Evolutionary conservation across 2,329 filamentous ascomycete genomes (phyloP).

Genomic region (Stemphylium beticola): DNA sequence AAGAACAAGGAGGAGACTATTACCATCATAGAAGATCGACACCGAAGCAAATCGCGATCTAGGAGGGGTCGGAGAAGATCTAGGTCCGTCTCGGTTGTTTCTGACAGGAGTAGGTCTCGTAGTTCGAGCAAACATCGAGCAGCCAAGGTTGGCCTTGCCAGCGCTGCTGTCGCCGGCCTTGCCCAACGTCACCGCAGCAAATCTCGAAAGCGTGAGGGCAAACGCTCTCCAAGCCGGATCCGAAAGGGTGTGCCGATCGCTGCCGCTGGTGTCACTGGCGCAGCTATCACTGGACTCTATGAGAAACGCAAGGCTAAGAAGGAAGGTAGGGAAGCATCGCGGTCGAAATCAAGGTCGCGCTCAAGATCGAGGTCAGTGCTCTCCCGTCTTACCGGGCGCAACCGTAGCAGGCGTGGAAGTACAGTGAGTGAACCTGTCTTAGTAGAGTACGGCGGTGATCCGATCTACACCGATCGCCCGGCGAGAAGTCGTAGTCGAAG

Average conservation of each 20-base stretch:
- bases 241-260: slow-evolving; percentile 65
- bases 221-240: slow-evolving; percentile 62
- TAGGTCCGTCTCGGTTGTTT: slow-evolving; percentile 45
- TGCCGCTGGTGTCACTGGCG: slow-evolving; percentile 66
- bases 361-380: slow-evolving; percentile 55
- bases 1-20: slow-evolving; percentile 48
- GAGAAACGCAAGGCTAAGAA: slow-evolving; percentile 68
- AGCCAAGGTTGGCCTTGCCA: slow-evolving; percentile 67
- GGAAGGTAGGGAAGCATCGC: slow-evolving; percentile 57
- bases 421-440: slow-evolving; percentile 58
- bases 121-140: slow-evolving; percentile 58
- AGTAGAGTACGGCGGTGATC: slow-evolving; percentile 70
- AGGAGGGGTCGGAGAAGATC: slow-evolving; percentile 40
- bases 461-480: slow-evolving; percentile 63
- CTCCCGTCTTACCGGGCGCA: slow-evolving; percentile 48
- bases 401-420: slow-evolving; percentile 48
- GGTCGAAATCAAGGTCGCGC: slow-evolving; percentile 46
- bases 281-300: slow-evolving; percentile 66
- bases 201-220: slow-evolving; percentile 60
- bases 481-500: slow-evolving; percentile 32
- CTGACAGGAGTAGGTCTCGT: slow-evolving; percentile 42
- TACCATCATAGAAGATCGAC: slow-evolving; percentile 51
- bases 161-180: slow-evolving; percentile 67
- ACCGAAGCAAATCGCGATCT: slow-evolving; percentile 48
- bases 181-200: slow-evolving; percentile 64